Evolutionary conservation across 176 grass and related monocot species (phyloP), one percentile per base, ranked within the genome.

Genomic region (Oryza nivara): DNA sequence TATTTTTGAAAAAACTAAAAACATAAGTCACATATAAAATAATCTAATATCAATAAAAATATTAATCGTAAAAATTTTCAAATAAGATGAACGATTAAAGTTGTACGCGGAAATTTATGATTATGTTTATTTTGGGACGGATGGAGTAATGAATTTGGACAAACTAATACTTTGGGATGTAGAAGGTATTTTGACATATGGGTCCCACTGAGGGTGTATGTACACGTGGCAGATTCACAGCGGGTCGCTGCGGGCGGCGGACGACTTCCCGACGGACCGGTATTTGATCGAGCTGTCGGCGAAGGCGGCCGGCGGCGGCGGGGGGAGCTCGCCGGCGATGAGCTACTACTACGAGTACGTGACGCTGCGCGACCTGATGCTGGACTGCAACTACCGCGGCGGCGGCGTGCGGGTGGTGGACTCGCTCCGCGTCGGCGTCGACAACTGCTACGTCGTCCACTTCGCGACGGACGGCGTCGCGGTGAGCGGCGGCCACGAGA

Each of bases 271-370:
- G 12, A 91, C 83, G 2, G 92, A 92, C 54, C 75, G 88, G 17
- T 97, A 92, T 65, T 74, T 97, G 11, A 92, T 97, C 83, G 94
- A 97, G 83, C 64, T 97, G 1, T 88, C 84, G 69, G 88, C 85
- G 11, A 7, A 67, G 9, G 48, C 30, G 4, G 48, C 30, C 60
- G 75, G 54, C 28, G 74, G 52, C 49, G 73, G 38, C 40, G 7
- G 40, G 2, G 30, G 30, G 30, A 32, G 30, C 30, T 85, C 67
- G 14, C 3, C 73, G 65, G 25, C 84, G 3, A 13, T 54, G 34
- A 76, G 65, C 83, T 92, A 41, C 88, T 44, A 73, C 64, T 97
- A 92, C 82, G 95, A 97, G 84, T 92, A 76, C 86, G 80, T 77
- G 40, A 97, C 92, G 7, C 88, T 97, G 9, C 79, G 92, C 0